Evolutionary conservation across 2,329 filamentous ascomycete genomes (phyloP).

Genomic region (Monosporascus sp.): DNA sequence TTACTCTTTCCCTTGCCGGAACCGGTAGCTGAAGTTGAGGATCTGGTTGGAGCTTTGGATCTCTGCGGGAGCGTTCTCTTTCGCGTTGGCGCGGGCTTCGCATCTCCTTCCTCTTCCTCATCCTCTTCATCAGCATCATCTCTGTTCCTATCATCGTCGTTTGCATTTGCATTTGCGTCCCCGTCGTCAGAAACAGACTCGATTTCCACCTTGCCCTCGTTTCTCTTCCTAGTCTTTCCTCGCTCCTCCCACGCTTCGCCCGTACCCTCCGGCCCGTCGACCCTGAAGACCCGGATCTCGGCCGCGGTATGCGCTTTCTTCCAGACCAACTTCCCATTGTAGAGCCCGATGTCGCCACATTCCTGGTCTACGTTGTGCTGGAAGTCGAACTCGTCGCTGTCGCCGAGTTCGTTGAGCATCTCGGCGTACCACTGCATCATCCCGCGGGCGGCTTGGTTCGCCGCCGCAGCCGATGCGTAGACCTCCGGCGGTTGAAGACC

Average conservation of each 20-base stretch:
- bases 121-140: constrained; percentile 2
- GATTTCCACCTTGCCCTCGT: neutral
- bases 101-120: constrained; percentile 3
- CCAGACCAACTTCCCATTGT: neutral
- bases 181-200: neutral
- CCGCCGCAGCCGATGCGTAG: constrained; percentile 2
- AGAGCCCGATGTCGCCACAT: neutral
- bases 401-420: constrained; percentile 1
- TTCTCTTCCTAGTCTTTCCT: neutral
- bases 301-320: neutral
- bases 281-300: neutral
- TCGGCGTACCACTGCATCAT: constrained; percentile 4
- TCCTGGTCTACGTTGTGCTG: neutral
- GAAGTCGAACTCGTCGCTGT: constrained; percentile 1
- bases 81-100: neutral
- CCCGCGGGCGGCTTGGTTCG: constrained; percentile 6
- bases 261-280: neutral
- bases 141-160: neutral
- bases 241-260: neutral
- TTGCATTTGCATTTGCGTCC: neutral
- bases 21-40: neutral
- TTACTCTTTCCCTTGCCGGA: neutral
- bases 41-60: neutral
- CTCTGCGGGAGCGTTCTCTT: neutral
- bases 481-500: constrained; percentile 4